Evolutionary conservation across 352 stramenopile genomes (phyloP).

Genomic region (Thalassiosira mediterranea): DNA sequence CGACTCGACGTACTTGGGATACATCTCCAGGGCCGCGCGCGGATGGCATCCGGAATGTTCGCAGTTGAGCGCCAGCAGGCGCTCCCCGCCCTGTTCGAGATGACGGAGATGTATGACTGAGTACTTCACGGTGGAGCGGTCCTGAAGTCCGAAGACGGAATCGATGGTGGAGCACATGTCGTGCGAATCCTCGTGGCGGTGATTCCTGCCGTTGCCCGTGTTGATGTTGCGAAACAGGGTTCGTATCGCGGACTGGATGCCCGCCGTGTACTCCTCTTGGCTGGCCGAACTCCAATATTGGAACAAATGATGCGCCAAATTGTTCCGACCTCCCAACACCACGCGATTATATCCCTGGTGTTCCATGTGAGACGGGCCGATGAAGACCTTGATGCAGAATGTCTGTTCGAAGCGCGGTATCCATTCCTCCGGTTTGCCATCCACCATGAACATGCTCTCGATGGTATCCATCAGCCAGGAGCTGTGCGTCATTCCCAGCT

Average conservation of each 20-base stretch:
- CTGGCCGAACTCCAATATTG: background rate
- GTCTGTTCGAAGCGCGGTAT: slow-evolving; percentile 14
- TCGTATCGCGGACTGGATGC: background rate
- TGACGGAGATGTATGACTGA: slow-evolving; percentile 37
- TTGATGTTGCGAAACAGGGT: background rate
- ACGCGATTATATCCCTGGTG: background rate
- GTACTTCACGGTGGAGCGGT: slow-evolving; percentile 13
- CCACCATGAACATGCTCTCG: background rate
- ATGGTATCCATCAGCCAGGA: too few species aligned
- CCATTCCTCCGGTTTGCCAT: slow-evolving; percentile 6
- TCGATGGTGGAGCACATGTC: slow-evolving; percentile 12
- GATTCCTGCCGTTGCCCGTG: background rate
- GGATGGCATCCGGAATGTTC: slow-evolving; percentile 21
- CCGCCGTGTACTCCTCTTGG: background rate
- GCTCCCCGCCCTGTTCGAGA: slow-evolving; percentile 10
- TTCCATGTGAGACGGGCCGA: slow-evolving; percentile 21
- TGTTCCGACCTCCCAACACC: background rate
- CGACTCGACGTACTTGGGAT: slow-evolving; percentile 19
- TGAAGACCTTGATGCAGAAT: slow-evolving; percentile 37
- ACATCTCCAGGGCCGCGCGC: slow-evolving; percentile 10
- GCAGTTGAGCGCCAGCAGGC: slow-evolving; percentile 2
- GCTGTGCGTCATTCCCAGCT: slow-evolving; percentile 4
- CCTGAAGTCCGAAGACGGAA: slow-evolving; percentile 3
- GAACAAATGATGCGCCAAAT: slow-evolving; percentile 1
- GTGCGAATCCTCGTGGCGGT: background rate